phyloP scores from a whole-genome alignment of 805 yeast genomes.

The Hanseniaspora taiwanica region DNA sequence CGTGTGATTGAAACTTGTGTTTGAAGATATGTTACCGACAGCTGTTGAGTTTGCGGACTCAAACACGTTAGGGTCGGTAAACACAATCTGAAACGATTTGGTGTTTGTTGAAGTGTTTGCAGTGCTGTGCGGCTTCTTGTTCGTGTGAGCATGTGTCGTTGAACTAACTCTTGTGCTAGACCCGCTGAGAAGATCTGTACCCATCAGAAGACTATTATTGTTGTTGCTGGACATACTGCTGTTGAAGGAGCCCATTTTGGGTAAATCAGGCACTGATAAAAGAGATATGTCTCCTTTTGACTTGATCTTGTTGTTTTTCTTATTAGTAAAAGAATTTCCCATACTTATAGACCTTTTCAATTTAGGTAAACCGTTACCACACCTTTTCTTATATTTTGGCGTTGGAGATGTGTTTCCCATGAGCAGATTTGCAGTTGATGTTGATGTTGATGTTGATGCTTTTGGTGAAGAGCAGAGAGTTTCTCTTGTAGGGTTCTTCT shows the following conservation, averaged over 20 bases:
- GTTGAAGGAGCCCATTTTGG: slow-evolving; percentile 25
- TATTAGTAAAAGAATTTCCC: neutral
- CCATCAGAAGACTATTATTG: no score
- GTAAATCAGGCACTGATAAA: slow-evolving; percentile 17
- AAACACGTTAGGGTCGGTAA: slow-evolving; percentile 22
- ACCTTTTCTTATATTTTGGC: neutral
- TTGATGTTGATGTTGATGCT: slow-evolving; percentile 13
- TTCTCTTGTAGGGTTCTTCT: slow-evolving; percentile 14
- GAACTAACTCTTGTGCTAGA: slow-evolving; percentile 11
- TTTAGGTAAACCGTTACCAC: neutral
- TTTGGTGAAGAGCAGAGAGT: slow-evolving; percentile 15
- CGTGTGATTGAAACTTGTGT: neutral
- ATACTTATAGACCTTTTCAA: neutral
- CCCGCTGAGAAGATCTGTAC: no score
- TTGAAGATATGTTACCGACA: neutral
- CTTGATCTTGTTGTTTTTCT: neutral
- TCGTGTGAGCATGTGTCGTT: slow-evolving; percentile 3
- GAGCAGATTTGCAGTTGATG: slow-evolving; percentile 21
- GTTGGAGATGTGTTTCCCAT: slow-evolving; percentile 5
- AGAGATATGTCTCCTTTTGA: neutral
- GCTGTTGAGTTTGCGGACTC: slow-evolving; percentile 3
- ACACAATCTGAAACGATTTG: slow-evolving; percentile 20
- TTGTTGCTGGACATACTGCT: no score
- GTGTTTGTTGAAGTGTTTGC: neutral
- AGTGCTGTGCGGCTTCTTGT: slow-evolving; percentile 3